Evolutionary conservation across 257 asterid species (phyloP).

Genomic region (Penstemon eatonii): DNA sequence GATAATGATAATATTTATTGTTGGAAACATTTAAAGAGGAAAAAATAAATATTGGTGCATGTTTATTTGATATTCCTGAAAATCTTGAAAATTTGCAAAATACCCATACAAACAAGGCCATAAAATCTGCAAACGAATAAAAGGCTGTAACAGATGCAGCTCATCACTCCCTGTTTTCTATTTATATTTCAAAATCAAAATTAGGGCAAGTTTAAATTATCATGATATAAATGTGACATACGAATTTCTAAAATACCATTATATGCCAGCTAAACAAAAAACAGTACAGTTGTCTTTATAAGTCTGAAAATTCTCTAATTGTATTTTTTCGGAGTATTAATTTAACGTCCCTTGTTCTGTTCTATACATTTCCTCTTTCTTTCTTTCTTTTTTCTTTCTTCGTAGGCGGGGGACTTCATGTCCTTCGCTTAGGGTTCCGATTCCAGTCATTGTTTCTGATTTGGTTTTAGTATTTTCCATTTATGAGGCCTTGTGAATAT

Average conservation of each 20-base stretch:
- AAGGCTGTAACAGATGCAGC: too few species aligned
- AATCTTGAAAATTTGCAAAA: too few species aligned
- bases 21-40: too few species aligned
- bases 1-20: too few species aligned
- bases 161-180: too few species aligned
- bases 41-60: too few species aligned
- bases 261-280: not conserved
- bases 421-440: conserved; percentile 36
- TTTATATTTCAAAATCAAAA: not conserved
- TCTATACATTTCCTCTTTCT: conserved; percentile 18
- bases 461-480: not conserved
- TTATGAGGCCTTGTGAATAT: not conserved
- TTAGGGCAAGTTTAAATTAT: not conserved
- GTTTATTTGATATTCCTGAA: too few species aligned
- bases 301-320: not conserved
- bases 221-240: not conserved
- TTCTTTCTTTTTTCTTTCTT: not conserved
- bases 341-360: not conserved
- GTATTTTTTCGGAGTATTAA: not conserved
- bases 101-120: too few species aligned
- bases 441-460: conserved; percentile 22
- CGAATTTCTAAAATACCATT: not conserved
- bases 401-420: conserved; percentile 16
- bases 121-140: too few species aligned
- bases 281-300: not conserved